Evolutionary conservation across 768 basidiomycete genomes (phyloP), one percentile per base, ranked within the genome.

Genomic region (Phanerochaete carnosa): DNA sequence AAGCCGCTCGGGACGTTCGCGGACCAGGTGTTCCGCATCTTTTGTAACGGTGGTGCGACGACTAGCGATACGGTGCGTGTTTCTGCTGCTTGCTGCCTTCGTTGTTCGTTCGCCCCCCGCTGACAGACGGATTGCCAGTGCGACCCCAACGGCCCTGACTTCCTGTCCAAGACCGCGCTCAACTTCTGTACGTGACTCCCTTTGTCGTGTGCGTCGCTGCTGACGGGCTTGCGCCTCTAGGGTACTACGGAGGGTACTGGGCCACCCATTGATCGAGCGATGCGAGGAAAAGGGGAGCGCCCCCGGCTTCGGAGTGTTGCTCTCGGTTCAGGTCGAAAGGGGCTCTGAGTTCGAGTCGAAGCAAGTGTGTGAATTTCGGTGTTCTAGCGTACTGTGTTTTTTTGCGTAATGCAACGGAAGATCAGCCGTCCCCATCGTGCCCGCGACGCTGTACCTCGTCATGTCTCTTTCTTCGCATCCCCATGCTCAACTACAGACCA

Each of bases 21-120:
- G 0, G 75, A 71, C 30, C 66, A 74, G 59, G 72, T 86, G 2
- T 87, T 80, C 71, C 74, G 87, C 45, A 70, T 80, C 4, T 73
- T 82, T 61, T 87, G 83, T 15, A 65, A 73, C 9, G 80, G 76
- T 19, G 86, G 87, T n/a, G 79, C 79, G 45, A 78, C 85, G 37
- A 84, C 85, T 30, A 64, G 79, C 4, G 47, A 19, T 25, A 8
- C 28, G 25, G 47, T 49, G 47, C 5, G 47, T 49, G 25, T 39
- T 19, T n/a, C 74, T 79, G 35, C 79, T 76, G 45, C 19, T 46
- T 46, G 45, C 45, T 46, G 45, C 9, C 37, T 39, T 39, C 19
- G 37, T 39, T 22, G 2, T 45, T 45, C 9, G 43, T 15, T 45
- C n/a, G 46, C 25, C 15, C 49, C 4, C 1, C 1, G 1, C 68